phyloP scores from a whole-genome alignment of 768 basidiomycete genomes.

The Termitomyces sp. region DNA sequence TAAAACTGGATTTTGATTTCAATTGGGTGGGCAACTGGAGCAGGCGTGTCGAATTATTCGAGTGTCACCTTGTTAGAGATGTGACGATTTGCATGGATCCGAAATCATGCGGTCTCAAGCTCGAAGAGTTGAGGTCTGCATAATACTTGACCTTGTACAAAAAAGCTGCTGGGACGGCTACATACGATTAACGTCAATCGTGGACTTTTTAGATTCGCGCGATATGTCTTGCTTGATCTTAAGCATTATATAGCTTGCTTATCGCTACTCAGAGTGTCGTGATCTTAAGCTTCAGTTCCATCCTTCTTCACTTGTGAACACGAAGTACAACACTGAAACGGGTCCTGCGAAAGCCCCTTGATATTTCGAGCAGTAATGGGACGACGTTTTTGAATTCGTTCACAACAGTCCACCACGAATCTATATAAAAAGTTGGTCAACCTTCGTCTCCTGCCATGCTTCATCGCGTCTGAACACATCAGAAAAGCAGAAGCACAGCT shows the following conservation, averaged over 20 bases:
- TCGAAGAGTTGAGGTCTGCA: not conserved
- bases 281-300: not conserved
- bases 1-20: not conserved
- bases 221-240: not conserved
- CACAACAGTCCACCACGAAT: not conserved
- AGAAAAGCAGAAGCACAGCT: not conserved
- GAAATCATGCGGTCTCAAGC: not conserved
- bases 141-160: not conserved
- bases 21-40: no score
- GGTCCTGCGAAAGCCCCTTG: not conserved
- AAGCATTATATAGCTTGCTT: not conserved
- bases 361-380: not conserved
- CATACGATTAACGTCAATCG: not conserved
- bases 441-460: not conserved
- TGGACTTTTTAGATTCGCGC: not conserved
- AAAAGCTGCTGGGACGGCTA: not conserved
- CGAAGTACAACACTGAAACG: not conserved
- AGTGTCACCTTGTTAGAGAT: not conserved
- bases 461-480: no score
- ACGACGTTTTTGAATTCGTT: not conserved
- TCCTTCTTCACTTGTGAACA: no score
- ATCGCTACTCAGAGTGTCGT: not conserved
- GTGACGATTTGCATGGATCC: not conserved
- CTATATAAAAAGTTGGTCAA: not conserved
- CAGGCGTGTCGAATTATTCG: not conserved